Evolutionary conservation across 2,329 filamentous ascomycete genomes (phyloP).

Genomic region (Elsinoe arachidis): DNA sequence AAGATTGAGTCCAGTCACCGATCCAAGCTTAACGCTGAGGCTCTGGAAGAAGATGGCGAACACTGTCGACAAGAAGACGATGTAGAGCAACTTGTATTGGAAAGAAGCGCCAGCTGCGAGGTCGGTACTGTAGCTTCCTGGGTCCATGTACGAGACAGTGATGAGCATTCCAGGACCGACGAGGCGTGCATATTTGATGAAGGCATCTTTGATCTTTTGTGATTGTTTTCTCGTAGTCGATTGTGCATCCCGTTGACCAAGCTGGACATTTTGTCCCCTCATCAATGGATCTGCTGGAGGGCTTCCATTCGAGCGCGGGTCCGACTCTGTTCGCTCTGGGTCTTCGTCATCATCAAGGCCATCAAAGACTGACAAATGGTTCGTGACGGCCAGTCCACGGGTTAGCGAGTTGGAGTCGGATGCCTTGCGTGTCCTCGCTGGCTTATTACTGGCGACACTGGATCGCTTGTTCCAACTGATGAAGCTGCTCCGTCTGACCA

Average conservation of each 20-base stretch:
- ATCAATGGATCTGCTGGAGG: slow-evolving; percentile 1
- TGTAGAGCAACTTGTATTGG: slow-evolving; percentile 57
- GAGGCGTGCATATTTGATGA: slow-evolving; percentile 48
- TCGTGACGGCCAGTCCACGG: neutral
- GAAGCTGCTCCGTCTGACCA: neutral
- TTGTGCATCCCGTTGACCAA: neutral
- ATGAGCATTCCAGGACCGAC: slow-evolving; percentile 60
- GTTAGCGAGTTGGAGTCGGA: neutral
- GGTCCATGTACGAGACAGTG: slow-evolving; percentile 43
- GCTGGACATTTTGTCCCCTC: neutral
- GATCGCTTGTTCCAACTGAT: slow-evolving; percentile 3
- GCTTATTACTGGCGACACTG: neutral
- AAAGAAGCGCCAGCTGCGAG: slow-evolving; percentile 59
- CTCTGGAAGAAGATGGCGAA: slow-evolving; percentile 64
- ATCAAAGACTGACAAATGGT: slow-evolving; percentile 4
- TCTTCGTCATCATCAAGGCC: slow-evolving; percentile 1
- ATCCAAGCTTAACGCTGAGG: slow-evolving; percentile 52
- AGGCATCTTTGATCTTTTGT: neutral
- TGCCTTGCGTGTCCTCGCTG: neutral
- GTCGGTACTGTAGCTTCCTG: slow-evolving; percentile 59
- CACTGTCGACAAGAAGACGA: slow-evolving; percentile 59
- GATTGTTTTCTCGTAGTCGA: neutral
- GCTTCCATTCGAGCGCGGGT: neutral
- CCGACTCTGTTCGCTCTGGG: neutral
- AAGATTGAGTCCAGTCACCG: slow-evolving; percentile 43